Conservation (phyloP, 371 early-diverging fungal species). For the Apophysomyces trapeziformis region DNA sequence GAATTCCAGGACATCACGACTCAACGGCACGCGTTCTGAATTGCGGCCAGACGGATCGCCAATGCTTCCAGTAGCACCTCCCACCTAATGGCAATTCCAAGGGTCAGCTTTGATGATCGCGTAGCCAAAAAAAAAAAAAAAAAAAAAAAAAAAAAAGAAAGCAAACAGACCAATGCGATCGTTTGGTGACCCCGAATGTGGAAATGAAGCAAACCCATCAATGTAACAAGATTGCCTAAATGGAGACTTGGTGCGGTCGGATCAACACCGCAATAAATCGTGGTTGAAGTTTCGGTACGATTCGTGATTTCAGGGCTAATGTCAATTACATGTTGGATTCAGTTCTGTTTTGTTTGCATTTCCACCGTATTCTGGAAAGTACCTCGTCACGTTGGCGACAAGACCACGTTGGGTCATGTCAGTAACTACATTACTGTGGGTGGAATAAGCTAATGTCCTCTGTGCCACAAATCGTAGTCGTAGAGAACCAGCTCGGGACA, state of each 20-base stretch:
- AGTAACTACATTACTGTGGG: conserved; percentile 32
- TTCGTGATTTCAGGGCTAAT: conserved; percentile 54
- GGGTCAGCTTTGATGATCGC: no score
- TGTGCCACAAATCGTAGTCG: conserved; percentile 1
- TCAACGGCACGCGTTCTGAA: conserved; percentile 78
- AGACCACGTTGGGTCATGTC: conserved; percentile 47
- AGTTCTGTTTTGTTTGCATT: neutral
- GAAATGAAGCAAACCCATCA: conserved; percentile 88
- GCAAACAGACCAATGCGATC: conserved; percentile 72
- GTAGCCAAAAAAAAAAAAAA: neutral
- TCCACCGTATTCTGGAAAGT: neutral
- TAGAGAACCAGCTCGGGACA: neutral
- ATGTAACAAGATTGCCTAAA: conserved; percentile 85
- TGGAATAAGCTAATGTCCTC: neutral
- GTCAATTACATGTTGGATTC: neutral
- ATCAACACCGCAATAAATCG: conserved; percentile 93
- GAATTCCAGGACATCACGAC: conserved; percentile 50
- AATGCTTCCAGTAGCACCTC: conserved; percentile 94
- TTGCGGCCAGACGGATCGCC: conserved; percentile 93
- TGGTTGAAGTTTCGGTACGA: conserved; percentile 52
- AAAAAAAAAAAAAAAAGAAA: neutral
- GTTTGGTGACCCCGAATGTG: conserved; percentile 83
- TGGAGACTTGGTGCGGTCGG: conserved; percentile 94
- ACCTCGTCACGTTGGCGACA: conserved; percentile 43
- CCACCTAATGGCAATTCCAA: conserved; percentile 54